A percentile compares a stretch with the other conserved stretches of the same genome.
Conservation (phyloP, 257 asterid genomes). For the Nicotiana sylvestris region DNA sequence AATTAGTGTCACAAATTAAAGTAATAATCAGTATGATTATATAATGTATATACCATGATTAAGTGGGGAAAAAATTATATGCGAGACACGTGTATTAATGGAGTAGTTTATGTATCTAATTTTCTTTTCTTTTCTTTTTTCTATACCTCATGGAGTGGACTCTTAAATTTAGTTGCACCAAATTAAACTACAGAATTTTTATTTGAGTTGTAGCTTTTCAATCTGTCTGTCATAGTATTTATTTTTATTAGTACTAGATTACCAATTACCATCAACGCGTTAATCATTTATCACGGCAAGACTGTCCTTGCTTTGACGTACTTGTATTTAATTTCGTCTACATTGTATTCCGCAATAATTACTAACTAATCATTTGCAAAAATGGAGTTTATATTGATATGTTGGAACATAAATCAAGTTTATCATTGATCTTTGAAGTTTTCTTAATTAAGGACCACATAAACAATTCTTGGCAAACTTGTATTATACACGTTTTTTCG, state of each 20-base stretch:
- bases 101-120: neutral
- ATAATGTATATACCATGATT: too few relatives aligned
- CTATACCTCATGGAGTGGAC: neutral
- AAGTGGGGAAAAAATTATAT: too few relatives aligned
- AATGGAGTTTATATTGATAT: neutral
- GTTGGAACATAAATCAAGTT: neutral
- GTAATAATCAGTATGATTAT: too few relatives aligned
- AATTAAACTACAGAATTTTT: neutral
- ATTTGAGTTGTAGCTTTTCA: neutral
- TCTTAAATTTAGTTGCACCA: neutral
- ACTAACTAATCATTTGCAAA: conserved; percentile 4
- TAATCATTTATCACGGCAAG: neutral
- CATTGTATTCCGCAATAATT: neutral
- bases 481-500: neutral
- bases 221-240: neutral
- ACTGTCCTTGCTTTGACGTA: neutral
- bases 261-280: too few relatives aligned
- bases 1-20: too few relatives aligned
- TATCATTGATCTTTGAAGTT: neutral
- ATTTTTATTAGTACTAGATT: neutral
- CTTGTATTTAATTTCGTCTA: neutral
- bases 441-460: neutral
- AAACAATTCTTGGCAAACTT: neutral
- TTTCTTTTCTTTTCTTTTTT: too few relatives aligned
- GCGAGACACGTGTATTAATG: too few relatives aligned